Evolutionary conservation across 1,284 basidiomycete species (phyloP).

Genomic region (Trichosporon inkin): DNA sequence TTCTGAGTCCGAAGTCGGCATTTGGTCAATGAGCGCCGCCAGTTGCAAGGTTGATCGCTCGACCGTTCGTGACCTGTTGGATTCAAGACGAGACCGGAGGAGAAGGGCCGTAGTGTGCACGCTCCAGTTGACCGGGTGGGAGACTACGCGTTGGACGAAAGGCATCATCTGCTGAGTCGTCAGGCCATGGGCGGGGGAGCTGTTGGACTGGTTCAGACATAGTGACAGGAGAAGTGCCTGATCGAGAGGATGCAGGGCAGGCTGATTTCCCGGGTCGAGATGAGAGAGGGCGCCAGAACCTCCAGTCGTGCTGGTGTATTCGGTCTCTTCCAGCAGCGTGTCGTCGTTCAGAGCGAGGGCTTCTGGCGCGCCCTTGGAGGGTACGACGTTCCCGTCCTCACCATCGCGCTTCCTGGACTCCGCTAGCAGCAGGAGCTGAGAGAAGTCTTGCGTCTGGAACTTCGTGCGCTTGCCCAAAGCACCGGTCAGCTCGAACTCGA

Average conservation of each 20-base stretch:
- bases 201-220: constrained; percentile 84
- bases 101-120: constrained; percentile 90
- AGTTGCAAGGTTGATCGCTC: constrained; percentile 85
- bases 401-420: constrained; percentile 63
- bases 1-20: constrained; percentile 70
- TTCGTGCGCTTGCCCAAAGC: constrained; percentile 92
- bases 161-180: constrained; percentile 85
- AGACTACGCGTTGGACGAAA: constrained; percentile 78
- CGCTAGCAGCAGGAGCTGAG: constrained; percentile 90
- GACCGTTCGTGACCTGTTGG: constrained; percentile 78
- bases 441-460: constrained; percentile 80
- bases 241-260: constrained; percentile 80
- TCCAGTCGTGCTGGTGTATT: constrained; percentile 60
- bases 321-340: constrained; percentile 88
- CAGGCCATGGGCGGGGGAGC: constrained; percentile 76
- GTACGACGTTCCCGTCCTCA: constrained; percentile 24
- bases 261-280: constrained; percentile 78
- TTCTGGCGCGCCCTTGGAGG: constrained; percentile 59
- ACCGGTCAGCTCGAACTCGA: constrained; percentile 89
- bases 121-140: constrained; percentile 86
- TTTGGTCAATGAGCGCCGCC: constrained; percentile 88
- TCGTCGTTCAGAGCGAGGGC: constrained; percentile 88
- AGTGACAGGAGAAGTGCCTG: constrained; percentile 84
- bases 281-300: constrained; percentile 52
- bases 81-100: constrained; percentile 80